phyloP scores from a whole-genome alignment of 2,329 filamentous ascomycete genomes.

The Trichoderma gracile region DNA sequence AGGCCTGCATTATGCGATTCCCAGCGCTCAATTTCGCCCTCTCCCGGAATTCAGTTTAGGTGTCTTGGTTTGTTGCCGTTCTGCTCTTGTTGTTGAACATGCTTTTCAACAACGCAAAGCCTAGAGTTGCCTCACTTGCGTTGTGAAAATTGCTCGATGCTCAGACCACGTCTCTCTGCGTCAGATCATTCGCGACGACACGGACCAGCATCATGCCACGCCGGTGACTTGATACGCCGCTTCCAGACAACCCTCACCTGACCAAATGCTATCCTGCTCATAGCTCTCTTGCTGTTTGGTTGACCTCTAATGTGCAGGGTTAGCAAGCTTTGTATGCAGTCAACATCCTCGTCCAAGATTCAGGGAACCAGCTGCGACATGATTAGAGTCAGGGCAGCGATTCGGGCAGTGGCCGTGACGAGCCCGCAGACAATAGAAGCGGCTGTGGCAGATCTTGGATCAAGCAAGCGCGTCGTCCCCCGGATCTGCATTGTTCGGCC shows the following conservation, averaged over 20 bases:
- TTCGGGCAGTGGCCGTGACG: conserved; percentile 23
- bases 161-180: conserved; percentile 18
- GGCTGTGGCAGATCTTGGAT: conserved; percentile 20
- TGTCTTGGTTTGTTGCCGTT: background rate
- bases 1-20: conserved; percentile 15
- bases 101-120: no score
- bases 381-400: conserved; percentile 8
- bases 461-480: conserved; percentile 7
- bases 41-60: background rate
- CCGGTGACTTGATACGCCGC: background rate
- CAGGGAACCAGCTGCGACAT: background rate
- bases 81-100: no score
- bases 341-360: no score
- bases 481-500: conserved; percentile 17
- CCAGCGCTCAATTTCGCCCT: background rate
- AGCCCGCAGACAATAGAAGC: background rate
- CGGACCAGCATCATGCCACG: conserved; percentile 15
- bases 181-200: conserved; percentile 23
- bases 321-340: no score
- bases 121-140: no score
- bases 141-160: background rate
- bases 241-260: background rate
- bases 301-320: background rate
- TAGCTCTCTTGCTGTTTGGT: background rate
- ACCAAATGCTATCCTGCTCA: background rate